Percentiles rank a stretch among this genome's conserved stretches.
Conservation (phyloP, 2,329 filamentous ascomycete species). For the Fusarium setosum region DNA sequence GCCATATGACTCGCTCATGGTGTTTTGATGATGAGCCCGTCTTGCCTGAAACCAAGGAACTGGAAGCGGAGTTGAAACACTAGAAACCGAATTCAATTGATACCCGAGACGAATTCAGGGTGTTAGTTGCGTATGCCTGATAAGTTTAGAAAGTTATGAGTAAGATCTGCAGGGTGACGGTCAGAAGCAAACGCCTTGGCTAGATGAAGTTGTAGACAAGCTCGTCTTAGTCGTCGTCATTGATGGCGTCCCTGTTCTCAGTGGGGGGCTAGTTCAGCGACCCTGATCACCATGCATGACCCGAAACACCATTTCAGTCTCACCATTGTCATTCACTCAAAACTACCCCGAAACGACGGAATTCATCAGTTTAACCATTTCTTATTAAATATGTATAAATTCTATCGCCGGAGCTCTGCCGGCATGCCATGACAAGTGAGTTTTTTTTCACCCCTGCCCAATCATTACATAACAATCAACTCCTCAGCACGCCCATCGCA, state of each 20-base stretch:
- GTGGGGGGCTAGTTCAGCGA: slow-evolving; percentile 18
- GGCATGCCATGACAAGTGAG: slow-evolving; percentile 34
- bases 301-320: slow-evolving; percentile 1
- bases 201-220: background rate
- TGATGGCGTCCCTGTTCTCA: slow-evolving; percentile 13
- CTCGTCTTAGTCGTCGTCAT: slow-evolving; percentile 25
- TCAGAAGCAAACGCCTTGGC: background rate
- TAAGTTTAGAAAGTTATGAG: background rate
- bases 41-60: background rate
- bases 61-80: background rate
- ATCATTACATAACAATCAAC: slow-evolving; percentile 42
- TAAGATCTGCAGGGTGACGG: background rate
- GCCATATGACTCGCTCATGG: slow-evolving; percentile 47
- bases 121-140: background rate
- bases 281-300: background rate
- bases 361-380: slow-evolving; percentile 34
- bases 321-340: background rate
- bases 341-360: background rate
- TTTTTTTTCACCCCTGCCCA: slow-evolving; percentile 38
- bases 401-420: slow-evolving; percentile 38
- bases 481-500: slow-evolving; percentile 38
- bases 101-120: background rate
- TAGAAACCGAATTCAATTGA: background rate
- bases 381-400: slow-evolving; percentile 42
- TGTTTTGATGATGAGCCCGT: slow-evolving; percentile 1